Evolutionary conservation across 2,329 filamentous ascomycete genomes (phyloP), one percentile per base, ranked within the genome.

Genomic region (Monosporascus ibericus): DNA sequence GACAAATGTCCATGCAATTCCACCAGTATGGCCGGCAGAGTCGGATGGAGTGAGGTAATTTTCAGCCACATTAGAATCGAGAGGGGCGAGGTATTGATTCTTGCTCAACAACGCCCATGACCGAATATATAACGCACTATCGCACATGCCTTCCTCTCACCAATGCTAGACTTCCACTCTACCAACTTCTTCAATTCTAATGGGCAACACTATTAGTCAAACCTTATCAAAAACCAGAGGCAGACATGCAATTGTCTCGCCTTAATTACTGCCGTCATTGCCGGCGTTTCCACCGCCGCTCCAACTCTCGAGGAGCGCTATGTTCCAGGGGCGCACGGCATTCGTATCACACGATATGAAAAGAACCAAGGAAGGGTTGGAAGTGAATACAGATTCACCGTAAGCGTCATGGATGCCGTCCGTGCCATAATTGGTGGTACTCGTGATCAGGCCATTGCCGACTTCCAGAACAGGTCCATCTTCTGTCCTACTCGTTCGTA

Each of bases 361-460:
- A 51, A 51, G 49, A 51, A 51, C 44, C 36, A 51, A 25, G 20
- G 30, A 9, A 44, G 49, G 0, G 22, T 42, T 17, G 44, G 44
- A n/a, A 15, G 22, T 18, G 14, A 47, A 22, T 48, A 44, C 36
- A 9, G 27, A 18, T 51, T 51, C 49, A 22, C n/a, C 18, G 49
- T 51, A 11, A 36, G 22, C 18, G 4, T 22, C 4, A 44, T 18
- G 39, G 48, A 50, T 18, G 48, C 39, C 17, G n/a, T 44, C 3
- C 30, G 27, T 25, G 24, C 14, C 15, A 46, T 17, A 39, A 9
- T 50, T 5, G 40, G 48, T 18, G 39, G 39, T 39, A 27, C 6
- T 15, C 17, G 14, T 36, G 3, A 27, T 2, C 20, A 8, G 5
- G 39, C 48, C 14, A 34, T 50, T 6, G 30, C 40, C 27, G 39